These are phyloP conservation scores for Fraxinus platypoda DNA, from an alignment of 305 asterid species.

Conservation along the genomic window DNA sequence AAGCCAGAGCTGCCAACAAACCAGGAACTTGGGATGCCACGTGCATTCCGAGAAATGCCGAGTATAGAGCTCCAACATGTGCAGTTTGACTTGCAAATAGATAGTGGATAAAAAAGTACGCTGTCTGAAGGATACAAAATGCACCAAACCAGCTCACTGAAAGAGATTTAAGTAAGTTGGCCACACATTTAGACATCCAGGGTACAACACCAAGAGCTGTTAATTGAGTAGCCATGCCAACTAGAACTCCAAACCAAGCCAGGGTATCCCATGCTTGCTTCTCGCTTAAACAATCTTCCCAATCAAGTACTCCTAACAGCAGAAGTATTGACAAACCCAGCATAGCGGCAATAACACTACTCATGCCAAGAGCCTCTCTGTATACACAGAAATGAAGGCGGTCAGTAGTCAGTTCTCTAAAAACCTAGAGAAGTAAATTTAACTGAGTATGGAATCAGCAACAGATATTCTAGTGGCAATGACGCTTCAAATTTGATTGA, in stretches of 20 bases:
- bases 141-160: slow-evolving; percentile 46
- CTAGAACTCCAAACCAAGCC: slow-evolving; percentile 71
- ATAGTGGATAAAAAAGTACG: slow-evolving; percentile 70
- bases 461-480: not conserved
- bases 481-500: not conserved
- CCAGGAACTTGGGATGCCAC: slow-evolving; percentile 59
- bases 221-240: slow-evolving; percentile 75
- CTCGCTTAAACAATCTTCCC: slow-evolving; percentile 81
- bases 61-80: slow-evolving; percentile 81
- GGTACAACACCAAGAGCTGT: slow-evolving; percentile 54
- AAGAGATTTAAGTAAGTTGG: slow-evolving; percentile 41
- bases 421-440: not conserved
- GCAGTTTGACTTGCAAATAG: slow-evolving; percentile 85
- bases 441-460: not conserved
- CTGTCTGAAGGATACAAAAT: slow-evolving; percentile 52
- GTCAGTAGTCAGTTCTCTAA: not conserved
- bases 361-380: slow-evolving; percentile 47
- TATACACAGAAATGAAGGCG: not conserved
- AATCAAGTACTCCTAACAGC: slow-evolving; percentile 49
- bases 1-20: slow-evolving; percentile 47
- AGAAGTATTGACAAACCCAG: slow-evolving; percentile 64
- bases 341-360: slow-evolving; percentile 70
- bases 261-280: slow-evolving; percentile 81
- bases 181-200: slow-evolving; percentile 64
- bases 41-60: slow-evolving; percentile 75